Evolutionary conservation across 352 stramenopile genomes (phyloP), one percentile per base, ranked within the genome.

Genomic region (Phytophthora tentaculata): DNA sequence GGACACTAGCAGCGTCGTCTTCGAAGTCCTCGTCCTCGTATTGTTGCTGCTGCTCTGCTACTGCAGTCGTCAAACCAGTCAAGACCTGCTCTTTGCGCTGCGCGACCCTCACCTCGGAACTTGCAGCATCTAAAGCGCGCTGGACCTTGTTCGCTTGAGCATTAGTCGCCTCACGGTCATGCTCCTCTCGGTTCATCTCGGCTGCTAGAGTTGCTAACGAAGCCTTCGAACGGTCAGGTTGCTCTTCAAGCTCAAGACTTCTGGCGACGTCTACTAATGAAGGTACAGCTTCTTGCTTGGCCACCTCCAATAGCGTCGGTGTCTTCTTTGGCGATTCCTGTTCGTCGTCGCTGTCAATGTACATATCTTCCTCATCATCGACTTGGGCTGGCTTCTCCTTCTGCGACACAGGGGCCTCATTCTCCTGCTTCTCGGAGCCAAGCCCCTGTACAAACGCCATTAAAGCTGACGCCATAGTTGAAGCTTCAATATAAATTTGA

Each of bases 11-110:
- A 49, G 67, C 64, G 4, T 89, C 77, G 19, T 79, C 65, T 48
- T 88, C 81, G 44, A 92, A 90, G 8, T 77, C 70, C 19, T 83
- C 70, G 39, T 81, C 78, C 37, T 81, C 68, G 28, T 84, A 70
- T 35, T 81, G 80, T 10, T 79, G 65, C 35, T 73, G 67, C n/a
- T 86, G 73, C 35, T 92, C 79, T 12, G 52, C 53, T 14, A 74
- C 64, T 0, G 72, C 75, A 53, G 79, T 54, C 17, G 77, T 69
- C 2, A 92, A 64, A 8, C 55, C 71, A 3, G 71, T 35, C 2
- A 54, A 48, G 1, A 90, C 71, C 24, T 80, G 49, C 9, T 72
- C 56, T 13, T 61, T 64, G 14, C 64, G 69, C 22, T 69, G 32
- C 1, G 49, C 48, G 19, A 75, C 49, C 23, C 71, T 61, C 22